Percentiles rank a stretch among this genome's conserved stretches.
phyloP scores from a whole-genome alignment of 176 grass and related monocot species.

The Zizania latifolia region DNA sequence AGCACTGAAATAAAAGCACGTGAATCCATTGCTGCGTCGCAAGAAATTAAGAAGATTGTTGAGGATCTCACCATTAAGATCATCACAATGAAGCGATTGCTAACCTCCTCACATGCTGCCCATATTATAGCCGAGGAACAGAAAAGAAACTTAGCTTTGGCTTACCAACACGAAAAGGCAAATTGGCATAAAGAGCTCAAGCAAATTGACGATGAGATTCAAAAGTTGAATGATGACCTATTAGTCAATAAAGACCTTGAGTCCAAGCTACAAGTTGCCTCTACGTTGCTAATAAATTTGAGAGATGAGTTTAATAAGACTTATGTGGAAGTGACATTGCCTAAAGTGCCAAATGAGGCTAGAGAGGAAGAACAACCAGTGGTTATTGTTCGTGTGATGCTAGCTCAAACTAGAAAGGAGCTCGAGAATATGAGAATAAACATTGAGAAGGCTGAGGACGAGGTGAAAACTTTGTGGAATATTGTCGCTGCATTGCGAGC shows the following conservation, averaged over 20 bases:
- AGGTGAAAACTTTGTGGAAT: constrained; percentile 49
- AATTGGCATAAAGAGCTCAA: constrained; percentile 61
- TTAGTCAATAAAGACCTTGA: constrained; percentile 39
- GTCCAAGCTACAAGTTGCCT: constrained; percentile 46
- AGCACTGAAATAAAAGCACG: constrained; percentile 39
- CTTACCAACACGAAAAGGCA: constrained; percentile 52
- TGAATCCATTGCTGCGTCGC: constrained; percentile 27
- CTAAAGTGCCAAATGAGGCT: not conserved
- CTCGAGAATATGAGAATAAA: constrained; percentile 50
- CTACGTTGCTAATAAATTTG: constrained; percentile 38
- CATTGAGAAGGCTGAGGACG: constrained; percentile 57
- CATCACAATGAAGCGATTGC: constrained; percentile 39
- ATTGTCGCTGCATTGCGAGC: constrained; percentile 44
- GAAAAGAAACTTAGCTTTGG: constrained; percentile 42
- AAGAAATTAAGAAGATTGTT: constrained; percentile 49
- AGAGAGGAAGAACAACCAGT: constrained; percentile 5
- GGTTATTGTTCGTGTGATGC: not conserved
- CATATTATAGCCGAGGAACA: constrained; percentile 66
- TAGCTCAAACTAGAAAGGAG: constrained; percentile 40
- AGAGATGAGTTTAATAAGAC: constrained; percentile 34
- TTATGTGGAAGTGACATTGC: constrained; percentile 28
- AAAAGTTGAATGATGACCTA: constrained; percentile 31
- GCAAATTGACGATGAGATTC: constrained; percentile 48
- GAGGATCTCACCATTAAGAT: constrained; percentile 62
- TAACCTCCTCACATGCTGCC: constrained; percentile 51